Evolutionary conservation across 371 early-diverging fungal species (phyloP).

Genomic region (Mucor piriformis): DNA sequence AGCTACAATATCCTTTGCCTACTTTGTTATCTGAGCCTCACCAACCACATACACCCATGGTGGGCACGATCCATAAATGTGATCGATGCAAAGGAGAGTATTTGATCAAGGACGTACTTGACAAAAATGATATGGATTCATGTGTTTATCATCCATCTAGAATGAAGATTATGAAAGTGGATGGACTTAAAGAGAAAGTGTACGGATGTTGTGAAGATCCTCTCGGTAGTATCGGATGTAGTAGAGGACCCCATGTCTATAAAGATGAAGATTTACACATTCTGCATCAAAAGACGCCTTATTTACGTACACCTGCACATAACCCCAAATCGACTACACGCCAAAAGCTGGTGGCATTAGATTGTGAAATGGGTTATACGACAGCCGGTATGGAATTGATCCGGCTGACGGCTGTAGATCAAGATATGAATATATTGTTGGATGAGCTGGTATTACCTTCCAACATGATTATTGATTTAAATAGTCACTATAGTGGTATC

Average conservation of each 20-base stretch:
- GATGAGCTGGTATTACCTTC: slow-evolving; percentile 61
- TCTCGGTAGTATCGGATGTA: slow-evolving; percentile 50
- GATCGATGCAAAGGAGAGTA: slow-evolving; percentile 56
- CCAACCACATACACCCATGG: neutral
- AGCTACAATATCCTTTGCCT: slow-evolving; percentile 48
- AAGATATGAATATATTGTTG: slow-evolving; percentile 41
- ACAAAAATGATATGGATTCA: slow-evolving; percentile 29
- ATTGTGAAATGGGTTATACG: slow-evolving; percentile 59
- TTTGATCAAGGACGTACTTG: slow-evolving; percentile 40
- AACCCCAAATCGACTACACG: neutral
- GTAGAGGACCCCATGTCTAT: slow-evolving; percentile 55
- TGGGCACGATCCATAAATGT: slow-evolving; percentile 35
- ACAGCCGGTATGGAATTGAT: slow-evolving; percentile 61
- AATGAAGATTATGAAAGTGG: slow-evolving; percentile 27
- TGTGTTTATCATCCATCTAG: slow-evolving; percentile 51
- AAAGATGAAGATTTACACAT: slow-evolving; percentile 33
- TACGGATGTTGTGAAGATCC: slow-evolving; percentile 55
- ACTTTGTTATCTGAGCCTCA: slow-evolving; percentile 4
- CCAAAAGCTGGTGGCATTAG: slow-evolving; percentile 38
- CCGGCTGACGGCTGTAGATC: slow-evolving; percentile 57
- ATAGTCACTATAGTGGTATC: slow-evolving; percentile 61
- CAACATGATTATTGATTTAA: slow-evolving; percentile 56
- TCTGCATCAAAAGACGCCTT: slow-evolving; percentile 52
- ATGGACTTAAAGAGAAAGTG: slow-evolving; percentile 47
- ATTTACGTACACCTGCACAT: slow-evolving; percentile 30